Base-by-base conservation (phyloP, 148 eudicot species). In the Vaccinium myrtillus region DNA sequence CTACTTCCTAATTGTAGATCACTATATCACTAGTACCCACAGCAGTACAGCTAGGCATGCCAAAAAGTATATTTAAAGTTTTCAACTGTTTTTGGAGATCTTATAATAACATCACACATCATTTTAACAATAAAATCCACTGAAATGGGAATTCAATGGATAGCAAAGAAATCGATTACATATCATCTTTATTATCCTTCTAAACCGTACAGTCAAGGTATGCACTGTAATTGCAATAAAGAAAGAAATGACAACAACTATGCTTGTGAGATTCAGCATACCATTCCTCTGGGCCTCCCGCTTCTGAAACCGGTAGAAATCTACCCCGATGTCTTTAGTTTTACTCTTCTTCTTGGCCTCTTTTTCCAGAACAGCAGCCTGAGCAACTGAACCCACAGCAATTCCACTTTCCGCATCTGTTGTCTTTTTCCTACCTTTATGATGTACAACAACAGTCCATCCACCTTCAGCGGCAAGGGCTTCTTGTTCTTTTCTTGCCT, bases 271-370 rank as follows among this genome's bases (percentile, higher is more conserved):
- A 82, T 39, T 80, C 23, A 86, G 53, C 93, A 83, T 94, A 94
- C 98, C 99, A 81, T 86, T 94, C 84, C 92, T 92, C 54, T 91
- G 88, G 55, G 97, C 99, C 88, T 96, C 99, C 83, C 94, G 90
- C 87, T 91, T 93, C 82, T 96, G 98, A 78, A 96, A 96, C 50
- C 98, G 93, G 78, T 96, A 96, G 92, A 96, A 96, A 92, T 94
- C 92, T 56, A 89, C 23, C 50, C 99, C 95, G 27, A 94, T 91
- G 46, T 93, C 92, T 75, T 93, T 69, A 69, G 43, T 13, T 69
- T 69, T 93, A 49, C 70, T 90, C 90, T 92, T 94, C 94, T 92
- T 94, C 83, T 91, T 93, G 73, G 87, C 90, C 91, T 93, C 85
- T 84, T 90, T 96, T 78, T 94, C 98, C 30, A 92, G 84, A 77